Percentiles rank a stretch among this genome's conserved stretches.
Evolutionary conservation across 192 early-diverging fungal genomes (phyloP).

Genomic region (Mortierella alpina): DNA sequence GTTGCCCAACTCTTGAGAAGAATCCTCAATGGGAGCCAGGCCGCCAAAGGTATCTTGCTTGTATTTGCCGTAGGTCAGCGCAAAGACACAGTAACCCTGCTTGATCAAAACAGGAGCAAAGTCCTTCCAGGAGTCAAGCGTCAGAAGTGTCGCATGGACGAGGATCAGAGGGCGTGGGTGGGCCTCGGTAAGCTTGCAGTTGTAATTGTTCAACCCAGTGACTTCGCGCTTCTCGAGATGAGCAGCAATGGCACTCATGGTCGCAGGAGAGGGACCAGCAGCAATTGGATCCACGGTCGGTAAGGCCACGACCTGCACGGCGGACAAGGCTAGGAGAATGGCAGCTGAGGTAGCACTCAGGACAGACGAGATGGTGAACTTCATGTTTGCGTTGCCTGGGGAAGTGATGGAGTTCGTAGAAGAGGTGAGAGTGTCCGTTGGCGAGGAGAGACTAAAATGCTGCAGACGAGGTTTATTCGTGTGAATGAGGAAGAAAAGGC

Average conservation of each 20-base stretch:
- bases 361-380: neutral
- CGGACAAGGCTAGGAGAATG: conserved; percentile 4
- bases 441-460: no score
- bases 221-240: conserved; percentile 27
- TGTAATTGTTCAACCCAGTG: conserved; percentile 21
- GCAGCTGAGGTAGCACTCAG: neutral
- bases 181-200: conserved; percentile 22
- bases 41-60: conserved; percentile 14
- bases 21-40: conserved; percentile 26
- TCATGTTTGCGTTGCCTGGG: no score
- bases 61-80: conserved; percentile 27
- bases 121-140: conserved; percentile 15
- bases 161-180: conserved; percentile 34
- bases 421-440: no score
- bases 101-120: conserved; percentile 20
- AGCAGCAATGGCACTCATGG: neutral
- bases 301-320: neutral
- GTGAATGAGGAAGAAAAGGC: no score
- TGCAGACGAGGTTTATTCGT: no score
- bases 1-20: conserved; percentile 19
- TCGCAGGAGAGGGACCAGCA: neutral
- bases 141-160: conserved; percentile 23
- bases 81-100: conserved; percentile 28
- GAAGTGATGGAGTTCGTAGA: no score
- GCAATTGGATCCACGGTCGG: neutral